These are phyloP conservation scores for Scheffersomyces parashehatae DNA, from an alignment of 1,139 yeast species.

Conservation along the genomic window DNA sequence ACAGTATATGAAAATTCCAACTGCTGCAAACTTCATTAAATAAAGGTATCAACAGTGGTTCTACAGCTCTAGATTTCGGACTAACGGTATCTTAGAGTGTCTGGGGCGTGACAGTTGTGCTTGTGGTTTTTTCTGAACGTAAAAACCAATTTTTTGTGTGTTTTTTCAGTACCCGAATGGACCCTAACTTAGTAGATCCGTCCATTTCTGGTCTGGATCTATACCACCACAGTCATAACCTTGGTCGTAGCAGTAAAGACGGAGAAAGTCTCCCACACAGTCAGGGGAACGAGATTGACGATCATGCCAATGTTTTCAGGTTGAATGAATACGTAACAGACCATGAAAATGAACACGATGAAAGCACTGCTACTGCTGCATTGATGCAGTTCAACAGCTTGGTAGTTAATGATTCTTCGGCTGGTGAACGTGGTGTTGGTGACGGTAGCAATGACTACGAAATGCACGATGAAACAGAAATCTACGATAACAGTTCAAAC, in stretches of 20 bases:
- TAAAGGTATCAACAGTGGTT: too few relatives aligned
- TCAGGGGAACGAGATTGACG: neutral
- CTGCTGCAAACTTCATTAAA: too few relatives aligned
- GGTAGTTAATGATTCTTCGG: neutral
- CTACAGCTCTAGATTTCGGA: too few relatives aligned
- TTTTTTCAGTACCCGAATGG: slow-evolving; percentile 6
- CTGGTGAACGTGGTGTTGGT: slow-evolving; percentile 7
- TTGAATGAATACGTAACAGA: slow-evolving; percentile 13
- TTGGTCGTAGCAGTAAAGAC: slow-evolving; percentile 1
- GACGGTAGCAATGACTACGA: slow-evolving; percentile 1
- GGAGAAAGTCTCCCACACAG: neutral
- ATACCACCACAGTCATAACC: slow-evolving; percentile 2
- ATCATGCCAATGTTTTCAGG: slow-evolving; percentile 15
- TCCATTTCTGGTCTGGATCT: slow-evolving; percentile 8
- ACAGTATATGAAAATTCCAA: too few relatives aligned
- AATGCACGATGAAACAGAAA: neutral
- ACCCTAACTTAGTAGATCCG: slow-evolving; percentile 8
- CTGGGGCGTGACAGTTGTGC: too few relatives aligned
- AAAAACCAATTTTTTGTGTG: too few relatives aligned
- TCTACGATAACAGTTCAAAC: too few relatives aligned
- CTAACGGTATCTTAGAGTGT: too few relatives aligned
- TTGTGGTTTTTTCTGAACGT: too few relatives aligned
- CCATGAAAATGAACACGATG: slow-evolving; percentile 7
- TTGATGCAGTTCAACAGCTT: slow-evolving; percentile 14
- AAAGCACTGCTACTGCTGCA: slow-evolving; percentile 18